Evolutionary conservation across 805 yeast genomes (phyloP).

Genomic region (Candida insectorum): DNA sequence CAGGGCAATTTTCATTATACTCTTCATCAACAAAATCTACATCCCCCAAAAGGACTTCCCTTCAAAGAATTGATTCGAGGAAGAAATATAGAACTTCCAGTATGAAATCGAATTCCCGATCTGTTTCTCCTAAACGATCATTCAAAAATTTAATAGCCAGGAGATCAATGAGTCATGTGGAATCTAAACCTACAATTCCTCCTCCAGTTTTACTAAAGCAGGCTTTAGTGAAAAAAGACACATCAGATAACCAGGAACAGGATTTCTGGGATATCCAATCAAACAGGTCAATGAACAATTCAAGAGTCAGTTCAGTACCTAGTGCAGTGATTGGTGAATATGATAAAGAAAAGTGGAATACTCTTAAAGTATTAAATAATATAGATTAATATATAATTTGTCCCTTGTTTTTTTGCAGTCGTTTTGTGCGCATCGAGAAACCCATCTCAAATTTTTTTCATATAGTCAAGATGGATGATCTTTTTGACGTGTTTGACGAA

Average conservation of each 20-base stretch:
- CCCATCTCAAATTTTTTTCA: conserved; percentile 7
- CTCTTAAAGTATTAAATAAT: conserved; percentile 36
- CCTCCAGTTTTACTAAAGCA: conserved; percentile 16
- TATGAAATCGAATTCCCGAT: background rate
- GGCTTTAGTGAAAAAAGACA: conserved; percentile 12
- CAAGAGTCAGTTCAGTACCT: conserved; percentile 46
- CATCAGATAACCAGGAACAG: conserved; percentile 1
- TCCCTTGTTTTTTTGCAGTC: background rate
- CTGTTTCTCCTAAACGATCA: conserved; percentile 12
- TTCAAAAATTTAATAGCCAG: conserved; percentile 8
- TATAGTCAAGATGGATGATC: conserved; percentile 36
- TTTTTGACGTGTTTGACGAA: conserved; percentile 62
- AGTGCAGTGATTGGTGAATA: conserved; percentile 61
- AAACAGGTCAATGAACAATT: conserved; percentile 25
- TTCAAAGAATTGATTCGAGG: background rate
- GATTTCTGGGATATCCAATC: conserved; percentile 28
- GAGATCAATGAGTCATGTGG: background rate
- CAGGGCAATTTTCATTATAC: conserved; percentile 23
- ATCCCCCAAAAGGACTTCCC: conserved; percentile 9
- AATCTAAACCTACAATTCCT: conserved; percentile 5
- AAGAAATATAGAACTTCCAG: background rate
- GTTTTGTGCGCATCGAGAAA: too few relatives aligned
- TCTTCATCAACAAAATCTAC: conserved; percentile 13
- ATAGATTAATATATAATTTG: conserved; percentile 4
- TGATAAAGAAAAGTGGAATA: conserved; percentile 64